Base-by-base conservation (phyloP, 192 early-diverging fungal species). In the Lunasporangiospora selenospora region DNA sequence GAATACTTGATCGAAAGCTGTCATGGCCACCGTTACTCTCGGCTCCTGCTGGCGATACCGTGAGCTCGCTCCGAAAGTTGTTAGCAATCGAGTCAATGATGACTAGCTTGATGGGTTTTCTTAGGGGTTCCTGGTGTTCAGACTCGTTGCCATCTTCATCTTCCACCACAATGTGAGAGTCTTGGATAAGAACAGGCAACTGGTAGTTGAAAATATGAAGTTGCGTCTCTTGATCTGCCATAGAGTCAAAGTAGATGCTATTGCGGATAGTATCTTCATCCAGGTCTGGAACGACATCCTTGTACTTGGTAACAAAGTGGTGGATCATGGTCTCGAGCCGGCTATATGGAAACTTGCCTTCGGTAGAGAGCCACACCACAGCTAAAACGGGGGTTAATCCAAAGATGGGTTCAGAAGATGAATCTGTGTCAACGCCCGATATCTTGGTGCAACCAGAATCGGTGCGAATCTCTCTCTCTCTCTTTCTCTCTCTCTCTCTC, bases 81-180 rank as follows among this genome's bases (percentile, higher is more conserved):
- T 90, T 88, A 6, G 92, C 83, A 21, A 98, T 90, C 0, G 93
- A 93, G 69, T 98, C 96, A 32, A 98, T 83, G 8, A 95, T 83
- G 18, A 98, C 73, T 37, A 96, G 66, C n/a, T 83, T 71, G 30
- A 94, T 81, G 2, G 71, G 62, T 21, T 81, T 77, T 4, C 65
- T 59, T 21, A 65, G 57, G 29, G 92, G 42, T 12, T n/a, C 33
- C 21, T 23, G 21, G 24, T 37, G 37, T 32, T 18, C 4, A 6
- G 27, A 48, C 6, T 38, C 5, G 50, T 29, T 33, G 32, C 24
- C n/a, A 37, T 36, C 5, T 3, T 48, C 50, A 4, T 23, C 24
- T 13, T 54, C 48, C 12, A 12, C 37, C n/a, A 8, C 5, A 12
- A 47, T 5, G n/a, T 58, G 55, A 1, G 54, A 58, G 55, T 73